Percentiles rank a stretch among this genome's conserved stretches.
phyloP scores from a whole-genome alignment of 208 protist species.

The Leishmania guyanensis region DNA sequence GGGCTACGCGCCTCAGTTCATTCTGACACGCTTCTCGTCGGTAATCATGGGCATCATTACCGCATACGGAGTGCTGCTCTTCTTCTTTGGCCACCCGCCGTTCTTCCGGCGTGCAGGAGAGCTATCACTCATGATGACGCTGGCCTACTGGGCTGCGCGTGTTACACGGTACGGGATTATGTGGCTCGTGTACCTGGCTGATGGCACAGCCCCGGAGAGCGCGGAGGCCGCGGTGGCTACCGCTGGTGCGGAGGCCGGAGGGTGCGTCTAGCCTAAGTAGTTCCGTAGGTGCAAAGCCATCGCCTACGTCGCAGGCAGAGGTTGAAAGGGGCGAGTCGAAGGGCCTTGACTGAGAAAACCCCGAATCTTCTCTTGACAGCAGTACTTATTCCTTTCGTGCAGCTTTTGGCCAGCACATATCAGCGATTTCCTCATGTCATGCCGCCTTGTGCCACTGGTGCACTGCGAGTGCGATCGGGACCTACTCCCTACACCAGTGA shows the following conservation, averaged over 20 bases:
- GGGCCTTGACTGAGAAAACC: background rate
- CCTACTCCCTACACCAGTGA: background rate
- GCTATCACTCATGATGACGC: conserved; percentile 29
- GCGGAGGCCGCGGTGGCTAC: background rate
- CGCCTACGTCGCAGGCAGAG: background rate
- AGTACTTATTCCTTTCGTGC: background rate
- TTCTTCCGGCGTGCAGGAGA: conserved; percentile 53
- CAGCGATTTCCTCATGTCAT: background rate
- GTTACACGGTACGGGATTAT: conserved; percentile 33
- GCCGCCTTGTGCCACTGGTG: background rate
- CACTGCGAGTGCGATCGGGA: background rate
- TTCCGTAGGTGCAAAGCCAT: background rate
- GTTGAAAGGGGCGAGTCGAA: background rate
- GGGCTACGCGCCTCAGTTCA: conserved; percentile 42
- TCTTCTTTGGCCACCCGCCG: conserved; percentile 44
- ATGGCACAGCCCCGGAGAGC: conserved; percentile 11
- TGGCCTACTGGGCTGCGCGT: conserved; percentile 27
- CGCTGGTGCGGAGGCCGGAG: background rate
- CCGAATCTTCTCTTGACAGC: background rate
- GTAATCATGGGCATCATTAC: conserved; percentile 58
- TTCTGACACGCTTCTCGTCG: conserved; percentile 51
- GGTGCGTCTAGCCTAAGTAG: background rate
- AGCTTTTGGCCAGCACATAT: background rate
- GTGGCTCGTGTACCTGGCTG: conserved; percentile 10
- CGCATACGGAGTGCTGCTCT: conserved; percentile 52